phyloP scores from a whole-genome alignment of 2,329 filamentous ascomycete species.

The Colletotrichum sp. region DNA sequence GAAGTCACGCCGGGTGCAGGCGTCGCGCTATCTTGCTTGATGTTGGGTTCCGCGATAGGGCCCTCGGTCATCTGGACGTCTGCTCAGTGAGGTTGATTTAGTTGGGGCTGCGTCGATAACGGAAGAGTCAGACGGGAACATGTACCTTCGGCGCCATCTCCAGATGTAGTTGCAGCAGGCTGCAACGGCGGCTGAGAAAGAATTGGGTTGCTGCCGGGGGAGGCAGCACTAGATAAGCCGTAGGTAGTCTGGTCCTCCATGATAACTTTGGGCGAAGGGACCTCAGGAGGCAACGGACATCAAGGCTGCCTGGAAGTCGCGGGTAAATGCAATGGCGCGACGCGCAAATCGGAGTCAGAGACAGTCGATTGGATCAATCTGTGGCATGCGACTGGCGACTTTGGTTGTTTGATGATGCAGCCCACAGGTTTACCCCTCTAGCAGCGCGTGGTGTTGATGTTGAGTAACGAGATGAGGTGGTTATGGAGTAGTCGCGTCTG shows the following conservation, averaged over 20 bases:
- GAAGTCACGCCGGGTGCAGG: slow-evolving; percentile 56
- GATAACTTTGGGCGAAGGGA: slow-evolving; percentile 26
- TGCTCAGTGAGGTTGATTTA: slow-evolving; percentile 27
- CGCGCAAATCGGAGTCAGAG: slow-evolving; percentile 6
- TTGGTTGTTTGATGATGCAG: slow-evolving; percentile 10
- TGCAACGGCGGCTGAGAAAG: slow-evolving; percentile 60
- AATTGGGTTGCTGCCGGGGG: slow-evolving; percentile 61
- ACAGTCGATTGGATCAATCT: background rate
- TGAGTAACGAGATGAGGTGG: slow-evolving; percentile 2
- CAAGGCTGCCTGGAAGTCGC: background rate
- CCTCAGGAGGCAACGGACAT: slow-evolving; percentile 21
- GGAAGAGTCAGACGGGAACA: slow-evolving; percentile 9
- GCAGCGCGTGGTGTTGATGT: slow-evolving; percentile 14
- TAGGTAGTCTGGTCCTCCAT: slow-evolving; percentile 67
- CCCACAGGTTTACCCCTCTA: slow-evolving; percentile 1
- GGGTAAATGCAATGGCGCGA: slow-evolving; percentile 5
- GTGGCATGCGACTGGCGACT: background rate
- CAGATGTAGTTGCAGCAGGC: background rate
- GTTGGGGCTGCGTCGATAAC: background rate
- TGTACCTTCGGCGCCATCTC: slow-evolving; percentile 10
- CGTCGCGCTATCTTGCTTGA: slow-evolving; percentile 67
- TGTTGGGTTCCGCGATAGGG: slow-evolving; percentile 47
- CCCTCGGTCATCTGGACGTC: slow-evolving; percentile 70
- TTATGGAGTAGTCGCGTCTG: slow-evolving; percentile 29
- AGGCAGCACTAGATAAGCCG: slow-evolving; percentile 62